A percentile compares a stretch with the other conserved stretches of the same genome.
These are phyloP conservation scores for Pseudocercospora musae DNA, from an alignment of 2,329 filamentous ascomycete species.

Conservation along the genomic window DNA sequence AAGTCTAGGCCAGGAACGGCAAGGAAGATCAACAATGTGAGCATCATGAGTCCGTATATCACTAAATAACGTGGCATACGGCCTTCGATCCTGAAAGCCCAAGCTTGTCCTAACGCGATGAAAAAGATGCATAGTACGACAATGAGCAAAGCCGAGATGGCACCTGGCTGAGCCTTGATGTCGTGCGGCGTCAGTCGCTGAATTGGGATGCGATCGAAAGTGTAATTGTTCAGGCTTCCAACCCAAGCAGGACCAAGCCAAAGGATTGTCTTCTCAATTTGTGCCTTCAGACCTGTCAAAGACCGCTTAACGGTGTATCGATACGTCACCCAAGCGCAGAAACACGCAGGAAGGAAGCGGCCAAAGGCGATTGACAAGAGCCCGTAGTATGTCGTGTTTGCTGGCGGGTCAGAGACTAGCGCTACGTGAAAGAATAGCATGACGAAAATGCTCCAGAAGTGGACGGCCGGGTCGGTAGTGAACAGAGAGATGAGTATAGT, in stretches of 20 bases:
- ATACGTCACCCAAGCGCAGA: conserved; percentile 84
- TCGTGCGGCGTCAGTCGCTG: conserved; percentile 88
- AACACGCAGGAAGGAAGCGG: conserved; percentile 80
- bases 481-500: conserved; percentile 76
- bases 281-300: conserved; percentile 69
- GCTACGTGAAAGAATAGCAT: conserved; percentile 87
- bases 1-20: conserved; percentile 73
- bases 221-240: conserved; percentile 89
- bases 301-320: conserved; percentile 74
- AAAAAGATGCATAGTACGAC: conserved; percentile 68
- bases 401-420: conserved; percentile 82
- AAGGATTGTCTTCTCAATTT: conserved; percentile 83
- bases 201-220: conserved; percentile 90
- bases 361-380: conserved; percentile 76
- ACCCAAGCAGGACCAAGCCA: conserved; percentile 92
- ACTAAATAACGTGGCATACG: conserved; percentile 73
- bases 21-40: conserved; percentile 66
- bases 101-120: conserved; percentile 73
- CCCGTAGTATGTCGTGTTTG: conserved; percentile 59
- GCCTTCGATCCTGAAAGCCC: conserved; percentile 81
- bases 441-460: conserved; percentile 80
- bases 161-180: conserved; percentile 82
- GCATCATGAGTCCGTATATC: conserved; percentile 68
- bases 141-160: conserved; percentile 73
- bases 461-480: conserved; percentile 71